phyloP scores from a whole-genome alignment of 1,284 basidiomycete genomes.

The Apiotrichum gamsii region DNA sequence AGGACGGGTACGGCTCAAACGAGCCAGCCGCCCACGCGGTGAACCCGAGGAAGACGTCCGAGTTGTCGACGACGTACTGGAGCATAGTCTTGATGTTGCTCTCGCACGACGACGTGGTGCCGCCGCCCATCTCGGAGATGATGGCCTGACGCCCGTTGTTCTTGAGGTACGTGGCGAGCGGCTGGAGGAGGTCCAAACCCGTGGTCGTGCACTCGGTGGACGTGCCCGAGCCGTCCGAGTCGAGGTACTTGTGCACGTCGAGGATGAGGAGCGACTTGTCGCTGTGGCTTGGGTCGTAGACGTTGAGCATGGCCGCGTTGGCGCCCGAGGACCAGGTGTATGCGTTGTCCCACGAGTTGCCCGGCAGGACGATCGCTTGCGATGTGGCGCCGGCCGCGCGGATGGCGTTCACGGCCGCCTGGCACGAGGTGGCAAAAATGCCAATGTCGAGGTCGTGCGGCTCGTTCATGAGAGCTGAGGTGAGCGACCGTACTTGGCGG shows the following conservation, averaged over 20 bases:
- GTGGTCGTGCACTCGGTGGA: constrained; percentile 51
- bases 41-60: constrained; percentile 52
- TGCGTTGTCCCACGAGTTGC: constrained; percentile 35
- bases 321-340: constrained; percentile 40
- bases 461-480: constrained; percentile 41
- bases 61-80: constrained; percentile 51
- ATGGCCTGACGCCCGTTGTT: constrained; percentile 55
- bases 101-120: constrained; percentile 45
- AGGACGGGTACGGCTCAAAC: constrained; percentile 26
- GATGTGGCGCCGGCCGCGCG: constrained; percentile 40
- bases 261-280: constrained; percentile 52
- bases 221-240: constrained; percentile 57
- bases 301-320: constrained; percentile 46
- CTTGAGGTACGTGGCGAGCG: constrained; percentile 52
- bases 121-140: constrained; percentile 57
- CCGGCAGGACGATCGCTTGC: constrained; percentile 41
- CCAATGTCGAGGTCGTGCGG: constrained; percentile 35
- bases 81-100: constrained; percentile 47
- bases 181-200: constrained; percentile 51
- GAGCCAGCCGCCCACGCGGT: constrained; percentile 49
- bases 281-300: constrained; percentile 55
- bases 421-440: constrained; percentile 31
- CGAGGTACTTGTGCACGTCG: constrained; percentile 61
- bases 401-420: constrained; percentile 44
- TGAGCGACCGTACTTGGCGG: constrained; percentile 2